Conservation (phyloP, 176 grass and related monocot genomes). For the Coix lacrymajobi region DNA sequence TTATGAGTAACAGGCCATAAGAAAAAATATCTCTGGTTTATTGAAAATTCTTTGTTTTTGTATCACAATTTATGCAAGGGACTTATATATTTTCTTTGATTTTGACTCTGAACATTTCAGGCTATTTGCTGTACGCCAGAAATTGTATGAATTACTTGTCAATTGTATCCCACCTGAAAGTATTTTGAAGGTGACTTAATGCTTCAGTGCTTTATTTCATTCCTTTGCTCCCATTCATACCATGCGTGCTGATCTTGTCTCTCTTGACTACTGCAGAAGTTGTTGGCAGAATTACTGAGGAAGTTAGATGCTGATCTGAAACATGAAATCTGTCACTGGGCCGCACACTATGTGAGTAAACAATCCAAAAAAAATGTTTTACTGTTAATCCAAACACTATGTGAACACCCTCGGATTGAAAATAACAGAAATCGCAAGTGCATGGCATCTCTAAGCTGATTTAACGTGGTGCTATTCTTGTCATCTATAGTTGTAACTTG, state of each 20-base stretch:
- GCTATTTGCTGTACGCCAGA: conserved; percentile 84
- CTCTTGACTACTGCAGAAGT: conserved; percentile 54
- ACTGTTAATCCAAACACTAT: too few species aligned
- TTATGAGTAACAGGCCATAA: too few species aligned
- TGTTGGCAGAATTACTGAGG: conserved; percentile 82
- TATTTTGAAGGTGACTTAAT: conserved; percentile 78
- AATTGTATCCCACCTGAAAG: conserved; percentile 98
- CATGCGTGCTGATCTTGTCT: conserved; percentile 16
- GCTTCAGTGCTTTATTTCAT: conserved; percentile 10
- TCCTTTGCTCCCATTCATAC: background rate
- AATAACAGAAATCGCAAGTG: background rate
- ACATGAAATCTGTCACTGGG: conserved; percentile 97
- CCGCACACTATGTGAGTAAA: conserved; percentile 93
- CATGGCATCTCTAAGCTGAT: background rate
- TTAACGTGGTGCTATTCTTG: background rate
- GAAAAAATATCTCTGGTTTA: too few species aligned
- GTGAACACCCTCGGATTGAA: background rate
- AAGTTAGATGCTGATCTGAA: conserved; percentile 95
- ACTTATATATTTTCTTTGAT: background rate
- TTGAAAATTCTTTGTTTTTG: too few species aligned
- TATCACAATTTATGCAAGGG: background rate
- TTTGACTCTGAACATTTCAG: conserved; percentile 39
- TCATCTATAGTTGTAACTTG: background rate
- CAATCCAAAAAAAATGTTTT: background rate
- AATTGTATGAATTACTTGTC: conserved; percentile 94